These are phyloP conservation scores for Orobanche coerulescens DNA, from an alignment of 257 asterid species.

Conservation along the genomic window DNA sequence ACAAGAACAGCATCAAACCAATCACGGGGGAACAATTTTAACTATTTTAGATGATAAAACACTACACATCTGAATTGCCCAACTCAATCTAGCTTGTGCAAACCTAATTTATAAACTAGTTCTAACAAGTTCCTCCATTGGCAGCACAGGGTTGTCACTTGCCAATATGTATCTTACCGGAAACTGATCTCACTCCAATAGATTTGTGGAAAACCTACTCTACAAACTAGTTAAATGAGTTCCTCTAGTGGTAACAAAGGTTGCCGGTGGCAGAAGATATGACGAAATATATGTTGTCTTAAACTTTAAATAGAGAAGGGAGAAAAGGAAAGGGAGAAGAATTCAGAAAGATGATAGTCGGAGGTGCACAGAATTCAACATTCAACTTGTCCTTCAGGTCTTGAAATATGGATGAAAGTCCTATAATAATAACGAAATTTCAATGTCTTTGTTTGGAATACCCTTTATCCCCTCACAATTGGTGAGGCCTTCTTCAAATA, in stretches of 20 bases:
- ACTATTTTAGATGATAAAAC: background rate
- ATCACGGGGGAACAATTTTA: background rate
- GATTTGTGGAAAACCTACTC: background rate
- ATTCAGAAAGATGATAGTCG: background rate
- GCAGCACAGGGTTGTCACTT: background rate
- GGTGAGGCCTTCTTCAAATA: background rate
- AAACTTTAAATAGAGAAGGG: background rate
- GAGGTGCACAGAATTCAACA: background rate
- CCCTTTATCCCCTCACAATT: background rate
- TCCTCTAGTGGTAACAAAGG: background rate
- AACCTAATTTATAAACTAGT: slow-evolving; percentile 2
- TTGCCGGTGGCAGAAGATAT: background rate
- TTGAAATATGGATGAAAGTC: background rate
- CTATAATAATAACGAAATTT: background rate
- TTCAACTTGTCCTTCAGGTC: background rate
- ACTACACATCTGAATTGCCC: background rate
- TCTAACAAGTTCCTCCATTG: background rate
- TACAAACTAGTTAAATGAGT: background rate
- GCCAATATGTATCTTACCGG: background rate
- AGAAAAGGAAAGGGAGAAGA: background rate
- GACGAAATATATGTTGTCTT: background rate
- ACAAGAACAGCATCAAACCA: background rate
- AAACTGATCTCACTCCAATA: background rate
- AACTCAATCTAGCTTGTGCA: background rate
- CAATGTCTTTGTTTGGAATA: background rate